phyloP scores from a whole-genome alignment of 352 stramenopile genomes.

The Globisporangium spiculum region DNA sequence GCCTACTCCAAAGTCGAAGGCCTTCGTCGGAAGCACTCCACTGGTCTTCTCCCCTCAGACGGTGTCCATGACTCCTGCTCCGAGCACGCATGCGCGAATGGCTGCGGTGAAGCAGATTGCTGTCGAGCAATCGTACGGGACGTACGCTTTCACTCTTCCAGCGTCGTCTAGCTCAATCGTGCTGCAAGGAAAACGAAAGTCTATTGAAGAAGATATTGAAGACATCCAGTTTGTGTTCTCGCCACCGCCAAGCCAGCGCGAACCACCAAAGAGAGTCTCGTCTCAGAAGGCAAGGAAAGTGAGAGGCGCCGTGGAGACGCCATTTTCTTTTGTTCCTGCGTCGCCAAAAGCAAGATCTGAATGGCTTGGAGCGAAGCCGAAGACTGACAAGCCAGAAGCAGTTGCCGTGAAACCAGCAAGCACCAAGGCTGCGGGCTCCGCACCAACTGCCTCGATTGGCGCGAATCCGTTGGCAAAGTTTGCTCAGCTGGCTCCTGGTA shows the following conservation, averaged over 20 bases:
- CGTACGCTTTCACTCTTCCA: slow-evolving; percentile 61
- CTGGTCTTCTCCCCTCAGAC: slow-evolving; percentile 30
- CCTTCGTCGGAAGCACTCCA: slow-evolving; percentile 6
- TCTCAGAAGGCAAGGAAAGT: slow-evolving; percentile 22
- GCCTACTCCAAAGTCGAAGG: slow-evolving; percentile 19
- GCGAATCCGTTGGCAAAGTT: slow-evolving; percentile 10
- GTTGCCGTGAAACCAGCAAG: slow-evolving; percentile 21
- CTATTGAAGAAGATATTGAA: slow-evolving; percentile 36
- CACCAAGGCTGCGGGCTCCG: slow-evolving; percentile 17
- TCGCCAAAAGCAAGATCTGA: slow-evolving; percentile 56
- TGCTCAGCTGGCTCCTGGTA: neutral
- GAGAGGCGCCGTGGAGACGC: slow-evolving; percentile 26
- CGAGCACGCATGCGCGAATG: neutral
- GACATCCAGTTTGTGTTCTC: slow-evolving; percentile 65
- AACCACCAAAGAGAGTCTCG: slow-evolving; percentile 49
- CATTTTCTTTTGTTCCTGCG: slow-evolving; percentile 65
- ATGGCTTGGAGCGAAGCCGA: slow-evolving; percentile 27
- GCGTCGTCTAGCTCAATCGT: slow-evolving; percentile 10
- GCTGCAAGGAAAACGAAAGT: slow-evolving; percentile 13
- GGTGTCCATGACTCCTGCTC: slow-evolving; percentile 38
- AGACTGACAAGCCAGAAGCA: slow-evolving; percentile 20
- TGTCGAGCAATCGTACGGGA: slow-evolving; percentile 19
- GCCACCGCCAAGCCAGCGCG: slow-evolving; percentile 44
- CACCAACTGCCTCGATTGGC: slow-evolving; percentile 10
- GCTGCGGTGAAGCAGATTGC: slow-evolving; percentile 11